These are phyloP conservation scores for Cystofilobasidium capitatum DNA, from an alignment of 768 basidiomycete species.

Conservation along the genomic window DNA sequence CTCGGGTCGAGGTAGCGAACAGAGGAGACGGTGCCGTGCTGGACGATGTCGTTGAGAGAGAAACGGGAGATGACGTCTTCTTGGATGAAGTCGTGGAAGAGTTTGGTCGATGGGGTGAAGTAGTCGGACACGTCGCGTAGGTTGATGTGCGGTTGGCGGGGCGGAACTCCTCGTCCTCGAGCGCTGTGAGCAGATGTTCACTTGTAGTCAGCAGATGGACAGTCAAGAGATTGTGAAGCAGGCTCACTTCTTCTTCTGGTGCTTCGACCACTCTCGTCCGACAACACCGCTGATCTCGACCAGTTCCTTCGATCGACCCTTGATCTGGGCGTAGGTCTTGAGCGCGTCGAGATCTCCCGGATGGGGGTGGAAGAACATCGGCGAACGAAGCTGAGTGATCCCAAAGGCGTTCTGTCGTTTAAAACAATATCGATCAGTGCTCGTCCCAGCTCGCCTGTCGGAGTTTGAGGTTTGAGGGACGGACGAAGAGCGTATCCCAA, in stretches of 20 bases:
- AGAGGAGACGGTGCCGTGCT: constrained; percentile 4
- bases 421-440: neutral
- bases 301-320: constrained; percentile 27
- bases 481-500: constrained; percentile 27
- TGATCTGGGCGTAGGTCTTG: constrained; percentile 28
- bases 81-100: constrained; percentile 29
- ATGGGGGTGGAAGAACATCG: constrained; percentile 33
- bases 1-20: neutral
- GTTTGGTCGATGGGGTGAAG: constrained; percentile 28
- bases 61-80: constrained; percentile 29
- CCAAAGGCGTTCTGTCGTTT: constrained; percentile 11
- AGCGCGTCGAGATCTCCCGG: constrained; percentile 32
- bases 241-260: constrained; percentile 29
- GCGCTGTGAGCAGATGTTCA: neutral
- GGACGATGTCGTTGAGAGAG: constrained; percentile 10
- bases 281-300: constrained; percentile 31
- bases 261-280: constrained; percentile 31
- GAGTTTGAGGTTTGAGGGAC: neutral
- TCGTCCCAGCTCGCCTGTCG: too few species aligned
- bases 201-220: too few species aligned
- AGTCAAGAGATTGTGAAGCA: neutral
- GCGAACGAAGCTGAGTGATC: constrained; percentile 31
- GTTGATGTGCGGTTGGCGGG: constrained; percentile 29
- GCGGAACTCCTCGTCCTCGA: constrained; percentile 1
- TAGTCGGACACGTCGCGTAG: constrained; percentile 33